phyloP scores from a whole-genome alignment of 345 rosid species.

The Eucalyptus marginata region DNA sequence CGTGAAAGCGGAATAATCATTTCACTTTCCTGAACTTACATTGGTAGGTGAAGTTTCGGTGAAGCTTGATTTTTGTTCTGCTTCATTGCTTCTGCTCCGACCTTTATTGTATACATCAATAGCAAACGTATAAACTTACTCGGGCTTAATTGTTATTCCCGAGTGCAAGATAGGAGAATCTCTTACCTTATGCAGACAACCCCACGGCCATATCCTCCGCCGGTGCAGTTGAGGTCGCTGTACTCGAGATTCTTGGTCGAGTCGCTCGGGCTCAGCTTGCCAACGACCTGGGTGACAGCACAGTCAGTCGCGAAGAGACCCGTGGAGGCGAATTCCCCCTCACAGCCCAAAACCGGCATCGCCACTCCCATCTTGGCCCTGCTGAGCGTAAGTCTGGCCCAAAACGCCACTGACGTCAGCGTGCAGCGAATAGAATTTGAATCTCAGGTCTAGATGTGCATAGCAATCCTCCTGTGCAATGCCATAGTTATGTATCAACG shows the following conservation, averaged over 20 bases:
- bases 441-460: slow-evolving; percentile 51
- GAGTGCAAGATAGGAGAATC: neutral
- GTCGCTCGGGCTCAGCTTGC: neutral
- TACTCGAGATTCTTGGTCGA: neutral
- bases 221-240: neutral
- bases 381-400: slow-evolving; percentile 50
- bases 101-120: neutral
- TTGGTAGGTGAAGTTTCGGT: neutral
- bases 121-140: neutral
- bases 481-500: slow-evolving; percentile 43
- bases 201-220: neutral
- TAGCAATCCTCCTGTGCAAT: slow-evolving; percentile 37
- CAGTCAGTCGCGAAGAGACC: slow-evolving; percentile 36
- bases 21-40: neutral
- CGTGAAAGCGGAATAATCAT: neutral
- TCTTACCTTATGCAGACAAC: slow-evolving; percentile 2
- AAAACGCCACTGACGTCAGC: slow-evolving; percentile 35
- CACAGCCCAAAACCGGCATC: slow-evolving; percentile 54
- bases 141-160: neutral
- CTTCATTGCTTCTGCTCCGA: neutral
- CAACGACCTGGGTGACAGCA: neutral
- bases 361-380: slow-evolving; percentile 32
- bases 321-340: slow-evolving; percentile 24
- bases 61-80: neutral
- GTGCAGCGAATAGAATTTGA: slow-evolving; percentile 36